Evolutionary conservation across 345 rosid genomes (phyloP), one percentile per base, ranked within the genome.

Genomic region (Microthlaspi erraticum): DNA sequence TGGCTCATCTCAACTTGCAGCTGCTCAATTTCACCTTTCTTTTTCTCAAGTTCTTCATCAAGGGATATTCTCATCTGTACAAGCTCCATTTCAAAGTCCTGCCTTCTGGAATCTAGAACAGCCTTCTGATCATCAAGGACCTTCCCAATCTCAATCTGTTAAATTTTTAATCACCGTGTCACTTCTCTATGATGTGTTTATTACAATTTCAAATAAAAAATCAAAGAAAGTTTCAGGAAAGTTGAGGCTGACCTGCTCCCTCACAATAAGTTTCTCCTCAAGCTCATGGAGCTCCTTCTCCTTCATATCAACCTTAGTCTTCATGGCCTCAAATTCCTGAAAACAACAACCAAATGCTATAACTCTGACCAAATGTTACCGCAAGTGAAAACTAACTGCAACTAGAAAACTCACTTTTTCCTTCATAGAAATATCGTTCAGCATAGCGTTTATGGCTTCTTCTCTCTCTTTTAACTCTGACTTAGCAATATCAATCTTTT

Each of bases 211-310:
- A n/a, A 29, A 10, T 31, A 43, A 43, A 23, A 63, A 37, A 42
- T 5, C 44, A 7, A 44, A 38, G 62, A 42, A n/a, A 49, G 13
- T 14, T 61, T 16, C 16, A 66, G 37, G 14, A 3, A 62, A 69
- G 66, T 18, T 18, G 23, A 37, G 61, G 70, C 92, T 88, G 76
- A 88, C 97, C 81, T 80, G 82, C 77, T 89, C 94, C 72, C 90
- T 85, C n/a, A 61, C 76, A 72, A 66, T 68, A 59, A 93, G 89
- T 80, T 81, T 86, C 72, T 87, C 83, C 84, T 89, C 94, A 81
- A 85, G 69, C 31, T 73, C 82, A 53, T 53, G 66, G 36, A 93
- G 79, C 48, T 81, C 83, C 69, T 82, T 83, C 75, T 86, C 94
- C 64, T 87, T 87, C 60, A 11, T 48, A 72, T 81, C 84, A 55